Evolutionary conservation across 208 protist genomes (phyloP).

Genomic region (Leishmania tarentolae): DNA sequence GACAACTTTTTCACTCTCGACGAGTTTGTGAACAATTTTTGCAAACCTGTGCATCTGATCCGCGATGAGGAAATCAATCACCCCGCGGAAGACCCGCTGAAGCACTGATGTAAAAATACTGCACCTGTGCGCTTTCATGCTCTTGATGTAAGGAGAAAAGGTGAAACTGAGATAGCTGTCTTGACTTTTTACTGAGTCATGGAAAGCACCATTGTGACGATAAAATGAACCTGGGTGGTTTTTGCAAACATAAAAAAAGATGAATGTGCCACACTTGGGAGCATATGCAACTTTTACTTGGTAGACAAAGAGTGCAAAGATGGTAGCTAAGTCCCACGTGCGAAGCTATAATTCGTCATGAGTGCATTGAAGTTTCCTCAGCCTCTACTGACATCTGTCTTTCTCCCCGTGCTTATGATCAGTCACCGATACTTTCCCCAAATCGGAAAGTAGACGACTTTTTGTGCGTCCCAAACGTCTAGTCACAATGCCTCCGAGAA

Average conservation of each 20-base stretch:
- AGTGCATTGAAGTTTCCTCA: neutral
- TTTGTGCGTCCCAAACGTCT: neutral
- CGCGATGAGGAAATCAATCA: conserved; percentile 76
- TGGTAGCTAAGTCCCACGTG: neutral
- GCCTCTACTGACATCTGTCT: neutral
- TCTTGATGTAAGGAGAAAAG: conserved; percentile 2
- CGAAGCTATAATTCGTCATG: neutral
- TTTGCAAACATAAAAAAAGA: neutral
- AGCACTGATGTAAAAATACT: conserved; percentile 53
- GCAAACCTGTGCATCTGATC: conserved; percentile 48
- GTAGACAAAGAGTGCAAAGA: neutral
- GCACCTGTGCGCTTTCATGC: neutral
- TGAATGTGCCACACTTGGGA: neutral
- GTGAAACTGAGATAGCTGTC: neutral
- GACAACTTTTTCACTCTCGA: conserved; percentile 60
- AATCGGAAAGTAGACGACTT: neutral
- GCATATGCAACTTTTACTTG: neutral
- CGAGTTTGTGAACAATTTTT: conserved; percentile 72
- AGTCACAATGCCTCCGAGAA: conserved; percentile 10
- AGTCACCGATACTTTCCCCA: neutral
- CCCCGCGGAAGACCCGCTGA: conserved; percentile 75
- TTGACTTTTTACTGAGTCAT: neutral
- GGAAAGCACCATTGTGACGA: neutral
- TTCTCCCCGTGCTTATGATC: neutral
- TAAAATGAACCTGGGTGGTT: neutral